Conservation (phyloP, 495 filamentous ascomycete species). For the Penicillium daleae region DNA sequence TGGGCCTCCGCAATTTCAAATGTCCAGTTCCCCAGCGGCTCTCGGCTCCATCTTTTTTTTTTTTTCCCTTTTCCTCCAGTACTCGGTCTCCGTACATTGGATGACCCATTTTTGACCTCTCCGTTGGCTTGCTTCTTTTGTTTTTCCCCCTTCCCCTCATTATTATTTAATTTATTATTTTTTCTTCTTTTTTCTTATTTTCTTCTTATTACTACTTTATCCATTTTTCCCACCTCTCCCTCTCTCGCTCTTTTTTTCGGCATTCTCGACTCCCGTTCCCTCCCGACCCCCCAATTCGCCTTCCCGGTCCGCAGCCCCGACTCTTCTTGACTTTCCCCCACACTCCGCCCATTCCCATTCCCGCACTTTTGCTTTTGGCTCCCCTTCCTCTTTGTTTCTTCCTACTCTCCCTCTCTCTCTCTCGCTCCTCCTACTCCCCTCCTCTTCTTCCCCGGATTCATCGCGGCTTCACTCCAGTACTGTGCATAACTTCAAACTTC, state of each 20-base stretch:
- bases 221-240: background rate
- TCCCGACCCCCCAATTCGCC: constrained; percentile 29
- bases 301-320: constrained; percentile 45
- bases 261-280: constrained; percentile 31
- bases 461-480: constrained; percentile 6
- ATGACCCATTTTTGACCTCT: background rate
- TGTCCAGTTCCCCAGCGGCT: constrained; percentile 27
- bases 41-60: constrained; percentile 25
- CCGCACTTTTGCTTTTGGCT: constrained; percentile 16
- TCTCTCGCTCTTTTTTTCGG: background rate
- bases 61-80: background rate
- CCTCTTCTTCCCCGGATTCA: constrained; percentile 1
- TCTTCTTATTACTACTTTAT: too few relatives aligned
- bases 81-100: too few relatives aligned
- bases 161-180: background rate
- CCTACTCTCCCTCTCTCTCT: background rate
- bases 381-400: constrained; percentile 14
- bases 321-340: constrained; percentile 41
- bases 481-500: background rate
- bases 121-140: background rate
- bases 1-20: constrained; percentile 31
- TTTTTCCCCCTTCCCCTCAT: background rate
- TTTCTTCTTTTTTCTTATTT: constrained; percentile 4
- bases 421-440: background rate
- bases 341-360: constrained; percentile 40